These are phyloP conservation scores for Syzygium syzygioides DNA, from an alignment of 441 rosid genomes.

Conservation along the genomic window DNA sequence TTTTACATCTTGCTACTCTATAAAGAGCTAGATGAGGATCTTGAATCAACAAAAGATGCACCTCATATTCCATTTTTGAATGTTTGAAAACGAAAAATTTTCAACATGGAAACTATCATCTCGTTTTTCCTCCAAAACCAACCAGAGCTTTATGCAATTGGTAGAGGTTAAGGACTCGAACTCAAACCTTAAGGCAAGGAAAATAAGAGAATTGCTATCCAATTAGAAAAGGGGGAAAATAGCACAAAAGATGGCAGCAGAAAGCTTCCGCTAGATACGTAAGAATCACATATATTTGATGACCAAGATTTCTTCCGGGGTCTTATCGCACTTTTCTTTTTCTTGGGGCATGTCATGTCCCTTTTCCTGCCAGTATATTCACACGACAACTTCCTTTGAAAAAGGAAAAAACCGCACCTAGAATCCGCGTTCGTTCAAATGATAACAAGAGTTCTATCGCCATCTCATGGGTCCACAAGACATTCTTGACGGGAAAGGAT, in stretches of 20 bases:
- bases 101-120: background rate
- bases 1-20: background rate
- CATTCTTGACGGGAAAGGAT: too few relatives aligned
- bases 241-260: background rate
- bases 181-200: background rate
- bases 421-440: background rate
- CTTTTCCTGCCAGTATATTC: background rate
- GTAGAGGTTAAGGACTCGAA: background rate
- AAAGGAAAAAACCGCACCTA: background rate
- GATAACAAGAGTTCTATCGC: background rate
- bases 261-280: background rate
- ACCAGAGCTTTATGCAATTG: background rate
- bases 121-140: background rate
- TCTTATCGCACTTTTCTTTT: background rate
- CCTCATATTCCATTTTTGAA: background rate
- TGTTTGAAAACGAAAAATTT: rapidly evolving
- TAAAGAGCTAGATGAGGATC: background rate
- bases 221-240: background rate
- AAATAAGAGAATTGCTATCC: background rate
- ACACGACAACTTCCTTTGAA: background rate
- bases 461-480: background rate
- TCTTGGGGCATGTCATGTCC: background rate
- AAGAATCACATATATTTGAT: too few relatives aligned
- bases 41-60: background rate
- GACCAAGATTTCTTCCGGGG: too few relatives aligned